A percentile compares a stretch with the other conserved stretches of the same genome.
Evolutionary conservation across 75 land plant genomes (phyloP).

Genomic region (Azolla pinnata): DNA sequence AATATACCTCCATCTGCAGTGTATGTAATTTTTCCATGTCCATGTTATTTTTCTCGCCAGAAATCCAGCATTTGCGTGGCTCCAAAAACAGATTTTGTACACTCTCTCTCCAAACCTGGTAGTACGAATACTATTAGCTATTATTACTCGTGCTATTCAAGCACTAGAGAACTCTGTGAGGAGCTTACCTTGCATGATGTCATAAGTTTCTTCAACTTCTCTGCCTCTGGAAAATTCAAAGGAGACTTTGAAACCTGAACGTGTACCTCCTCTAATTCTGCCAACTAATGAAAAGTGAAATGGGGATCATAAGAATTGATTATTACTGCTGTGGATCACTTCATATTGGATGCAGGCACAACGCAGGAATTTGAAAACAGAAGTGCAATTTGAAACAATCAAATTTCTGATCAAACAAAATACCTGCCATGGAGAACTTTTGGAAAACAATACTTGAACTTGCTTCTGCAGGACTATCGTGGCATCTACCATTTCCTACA

Average conservation of each 20-base stretch:
- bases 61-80: slow-evolving; percentile 7
- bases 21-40: slow-evolving; percentile 13
- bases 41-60: slow-evolving; percentile 7
- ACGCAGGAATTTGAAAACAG: too few relatives aligned
- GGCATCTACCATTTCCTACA: neutral
- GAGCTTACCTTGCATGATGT: slow-evolving; percentile 13
- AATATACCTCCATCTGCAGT: slow-evolving; percentile 22
- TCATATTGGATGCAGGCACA: too few relatives aligned
- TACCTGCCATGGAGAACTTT: slow-evolving; percentile 13
- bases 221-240: slow-evolving; percentile 19
- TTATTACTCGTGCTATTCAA: too few relatives aligned
- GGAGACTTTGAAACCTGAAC: slow-evolving; percentile 7
- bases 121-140: too few relatives aligned
- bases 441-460: slow-evolving; percentile 17
- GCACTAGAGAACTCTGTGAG: too few relatives aligned
- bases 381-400: neutral
- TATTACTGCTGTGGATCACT: too few relatives aligned
- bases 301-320: too few relatives aligned
- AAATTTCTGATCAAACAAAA: too few relatives aligned
- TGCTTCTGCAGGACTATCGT: slow-evolving; percentile 25
- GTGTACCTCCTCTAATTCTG: slow-evolving; percentile 13
- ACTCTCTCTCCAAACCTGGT: slow-evolving; percentile 21
- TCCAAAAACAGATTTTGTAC: slow-evolving; percentile 19
- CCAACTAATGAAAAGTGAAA: slow-evolving; percentile 9
- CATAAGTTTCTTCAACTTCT: slow-evolving; percentile 16